Conservation (phyloP, 768 basidiomycete genomes). For the Tylopilus plumbeoviolaceoides region DNA sequence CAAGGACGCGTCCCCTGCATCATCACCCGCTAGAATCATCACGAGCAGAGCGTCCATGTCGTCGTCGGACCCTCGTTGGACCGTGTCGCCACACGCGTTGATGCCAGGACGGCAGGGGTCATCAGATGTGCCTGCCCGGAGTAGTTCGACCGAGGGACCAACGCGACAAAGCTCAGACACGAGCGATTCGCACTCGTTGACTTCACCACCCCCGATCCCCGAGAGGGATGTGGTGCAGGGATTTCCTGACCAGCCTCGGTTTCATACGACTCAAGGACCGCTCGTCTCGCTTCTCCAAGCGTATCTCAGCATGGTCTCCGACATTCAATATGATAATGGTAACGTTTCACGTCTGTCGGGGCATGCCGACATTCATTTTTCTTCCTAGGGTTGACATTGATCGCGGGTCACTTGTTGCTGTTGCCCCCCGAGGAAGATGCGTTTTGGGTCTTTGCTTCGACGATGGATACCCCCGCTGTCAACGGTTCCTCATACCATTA, state of each 20-base stretch:
- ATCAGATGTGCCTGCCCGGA: conserved; percentile 16
- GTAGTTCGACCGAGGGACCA: conserved; percentile 17
- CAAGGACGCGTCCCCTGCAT: conserved; percentile 17
- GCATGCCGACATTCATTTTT: not conserved
- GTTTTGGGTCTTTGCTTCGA: conserved; percentile 81
- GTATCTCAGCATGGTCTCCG: too few relatives aligned
- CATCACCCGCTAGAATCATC: not conserved
- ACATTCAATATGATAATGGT: too few relatives aligned
- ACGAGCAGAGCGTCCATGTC: conserved; percentile 12
- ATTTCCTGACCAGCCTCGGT: too few relatives aligned
- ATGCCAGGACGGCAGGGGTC: conserved; percentile 13
- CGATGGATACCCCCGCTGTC: conserved; percentile 87
- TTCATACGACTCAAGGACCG: too few relatives aligned
- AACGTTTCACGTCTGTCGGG: conserved; percentile 12
- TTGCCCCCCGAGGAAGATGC: conserved; percentile 84
- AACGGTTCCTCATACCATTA: conserved; percentile 92
- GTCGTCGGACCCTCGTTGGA: conserved; percentile 6
- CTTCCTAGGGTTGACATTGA: conserved; percentile 56
- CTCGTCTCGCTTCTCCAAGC: conserved; percentile 32
- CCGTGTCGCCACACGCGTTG: conserved; percentile 12
- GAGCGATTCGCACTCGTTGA: conserved; percentile 31
- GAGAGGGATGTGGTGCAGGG: too few relatives aligned
- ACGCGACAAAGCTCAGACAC: conserved; percentile 24
- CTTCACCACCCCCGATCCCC: conserved; percentile 39
- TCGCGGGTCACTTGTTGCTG: conserved; percentile 67